Evolutionary conservation across 306 rosid species (phyloP), one percentile per base, ranked within the genome.

Genomic region (Herpetospermum pedunculosum): DNA sequence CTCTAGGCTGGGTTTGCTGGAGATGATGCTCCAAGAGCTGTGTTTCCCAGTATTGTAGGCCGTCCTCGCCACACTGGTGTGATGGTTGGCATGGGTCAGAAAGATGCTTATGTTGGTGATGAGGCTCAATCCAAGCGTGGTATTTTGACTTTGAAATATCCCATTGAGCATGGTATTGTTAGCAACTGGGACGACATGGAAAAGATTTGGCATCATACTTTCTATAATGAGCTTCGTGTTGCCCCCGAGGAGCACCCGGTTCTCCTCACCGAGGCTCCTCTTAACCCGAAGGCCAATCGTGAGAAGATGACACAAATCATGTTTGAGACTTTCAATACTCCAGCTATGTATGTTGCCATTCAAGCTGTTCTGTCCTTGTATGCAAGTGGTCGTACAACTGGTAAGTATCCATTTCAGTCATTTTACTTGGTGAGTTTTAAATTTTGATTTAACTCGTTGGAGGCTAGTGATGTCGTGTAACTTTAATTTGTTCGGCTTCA

Each of bases 121-220:
- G 99, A 94, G 84, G 99, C 99, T 72, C 99, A 94, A 53, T 94
- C 99, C 60, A 94, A 94, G 86, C 78, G 99, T 1, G 99, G 99
- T 86, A 94, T 94, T 75, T 77, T 94, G 80, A 94, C 99, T 63
- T 84, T 94, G 50, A 94, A 94, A 70, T 94, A 94, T 59, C 99
- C 99, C 6, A 94, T 94, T 77, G 99, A 94, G 85, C 99, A 94
- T 41, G 99, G 99, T 75, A 94, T 94, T 76, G 99, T 94, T 21
- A 94, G 95, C 85, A 94, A 94, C 80, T 94, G 99, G 99, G 99
- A 94, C 81, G 99, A 94, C 75, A 94, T 94, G 99, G 99, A 94
- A 81, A 93, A 93, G 82, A 93, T 93, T 75, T 93, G 98, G 98
- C 98, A 93, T 89, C 98, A 93, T 81, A 93, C 98, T 79, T 93